A percentile compares a stretch with the other conserved stretches of the same genome.
Evolutionary conservation across 345 rosid species (phyloP).

Genomic region (Lepidium didymum): DNA sequence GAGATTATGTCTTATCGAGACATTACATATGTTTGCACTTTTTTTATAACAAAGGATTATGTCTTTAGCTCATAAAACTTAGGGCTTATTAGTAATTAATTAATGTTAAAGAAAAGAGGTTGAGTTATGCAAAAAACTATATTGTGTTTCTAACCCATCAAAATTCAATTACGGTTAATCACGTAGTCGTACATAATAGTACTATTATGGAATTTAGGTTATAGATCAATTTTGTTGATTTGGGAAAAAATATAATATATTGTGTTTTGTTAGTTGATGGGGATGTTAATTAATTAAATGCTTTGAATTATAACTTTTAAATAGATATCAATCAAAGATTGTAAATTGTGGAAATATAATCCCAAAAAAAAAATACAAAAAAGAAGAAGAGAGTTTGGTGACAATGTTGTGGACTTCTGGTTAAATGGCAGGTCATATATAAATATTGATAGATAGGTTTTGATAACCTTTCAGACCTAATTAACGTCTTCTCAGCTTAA

Average conservation of each 20-base stretch:
- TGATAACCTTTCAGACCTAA: constrained; percentile 31
- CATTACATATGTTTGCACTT: not conserved
- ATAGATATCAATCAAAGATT: not conserved
- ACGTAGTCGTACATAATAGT: too few species aligned
- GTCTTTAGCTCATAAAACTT: too few species aligned
- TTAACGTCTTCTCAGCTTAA: constrained; percentile 12
- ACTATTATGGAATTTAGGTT: too few species aligned
- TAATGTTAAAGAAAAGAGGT: too few species aligned
- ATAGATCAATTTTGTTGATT: too few species aligned
- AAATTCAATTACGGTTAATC: too few species aligned
- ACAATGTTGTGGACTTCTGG: constrained; percentile 26
- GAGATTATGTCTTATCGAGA: not conserved
- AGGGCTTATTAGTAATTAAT: too few species aligned
- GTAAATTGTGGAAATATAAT: not conserved
- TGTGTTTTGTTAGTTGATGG: not conserved
- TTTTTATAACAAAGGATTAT: too few species aligned
- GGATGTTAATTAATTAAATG: not conserved
- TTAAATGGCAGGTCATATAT: constrained; percentile 14
- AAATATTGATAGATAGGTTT: constrained; percentile 19
- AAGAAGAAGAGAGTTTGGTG: constrained; percentile 21
- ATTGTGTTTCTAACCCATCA: too few species aligned
- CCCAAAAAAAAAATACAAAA: not conserved
- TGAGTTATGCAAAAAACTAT: too few species aligned
- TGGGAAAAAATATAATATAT: not conserved
- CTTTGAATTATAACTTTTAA: not conserved